Evolutionary conservation across 768 basidiomycete genomes (phyloP).

Genomic region (Podaxis rugospora): DNA sequence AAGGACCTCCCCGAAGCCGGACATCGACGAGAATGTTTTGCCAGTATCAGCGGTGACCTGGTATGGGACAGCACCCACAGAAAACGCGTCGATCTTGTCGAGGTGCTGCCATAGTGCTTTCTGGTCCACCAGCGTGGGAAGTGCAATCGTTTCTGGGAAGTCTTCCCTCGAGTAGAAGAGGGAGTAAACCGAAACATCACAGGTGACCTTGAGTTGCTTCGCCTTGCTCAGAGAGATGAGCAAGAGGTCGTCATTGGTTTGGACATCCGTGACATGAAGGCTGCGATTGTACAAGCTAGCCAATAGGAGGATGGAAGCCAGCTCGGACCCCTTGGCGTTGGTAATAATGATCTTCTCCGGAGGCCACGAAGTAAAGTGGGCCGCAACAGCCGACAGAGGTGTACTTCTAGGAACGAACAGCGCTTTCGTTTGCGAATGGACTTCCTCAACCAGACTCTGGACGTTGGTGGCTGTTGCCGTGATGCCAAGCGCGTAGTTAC

Average conservation of each 20-base stretch:
- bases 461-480: conserved; percentile 70
- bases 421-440: conserved; percentile 75
- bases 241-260: conserved; percentile 78
- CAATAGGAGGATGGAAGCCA: conserved; percentile 88
- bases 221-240: conserved; percentile 94
- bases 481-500: conserved; percentile 84
- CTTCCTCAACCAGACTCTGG: conserved; percentile 61
- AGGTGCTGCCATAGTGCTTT: conserved; percentile 82
- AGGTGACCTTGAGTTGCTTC: conserved; percentile 90
- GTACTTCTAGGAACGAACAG: conserved; percentile 76
- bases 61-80: conserved; percentile 83
- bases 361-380: conserved; percentile 90
- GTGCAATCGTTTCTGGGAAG: conserved; percentile 56
- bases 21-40: conserved; percentile 57
- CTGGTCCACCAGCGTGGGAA: conserved; percentile 78
- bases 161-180: conserved; percentile 82
- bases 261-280: conserved; percentile 89
- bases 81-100: conserved; percentile 83
- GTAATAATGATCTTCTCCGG: conserved; percentile 90
- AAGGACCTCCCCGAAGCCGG: conserved; percentile 84
- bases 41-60: conserved; percentile 61
- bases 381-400: conserved; percentile 71
- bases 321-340: conserved; percentile 85
- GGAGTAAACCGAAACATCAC: conserved; percentile 90
- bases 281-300: conserved; percentile 89